Evolutionary conservation across 2,329 filamentous ascomycete species (phyloP).

Genomic region (Colletotrichum eremochloae): DNA sequence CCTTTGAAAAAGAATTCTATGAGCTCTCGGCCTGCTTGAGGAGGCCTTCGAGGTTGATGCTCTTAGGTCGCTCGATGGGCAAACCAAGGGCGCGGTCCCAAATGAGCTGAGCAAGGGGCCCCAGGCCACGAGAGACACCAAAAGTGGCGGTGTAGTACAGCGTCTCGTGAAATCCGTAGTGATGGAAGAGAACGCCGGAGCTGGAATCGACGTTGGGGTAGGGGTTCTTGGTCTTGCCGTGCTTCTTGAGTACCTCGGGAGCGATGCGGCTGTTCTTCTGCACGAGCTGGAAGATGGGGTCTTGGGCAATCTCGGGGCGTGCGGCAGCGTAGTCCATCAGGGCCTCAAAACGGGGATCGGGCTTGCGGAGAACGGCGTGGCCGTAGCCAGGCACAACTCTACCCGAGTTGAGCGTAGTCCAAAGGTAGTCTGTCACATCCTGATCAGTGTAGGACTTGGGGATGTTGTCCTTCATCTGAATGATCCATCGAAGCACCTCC

Average conservation of each 20-base stretch:
- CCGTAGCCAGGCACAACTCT: constrained; percentile 96
- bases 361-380: constrained; percentile 95
- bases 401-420: constrained; percentile 92
- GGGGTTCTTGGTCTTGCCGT: constrained; percentile 98
- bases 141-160: constrained; percentile 90
- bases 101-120: constrained; percentile 92
- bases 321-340: constrained; percentile 94
- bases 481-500: constrained; percentile 95
- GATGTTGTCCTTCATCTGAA: constrained; percentile 94
- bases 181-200: constrained; percentile 95
- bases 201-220: constrained; percentile 97
- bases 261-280: constrained; percentile 94
- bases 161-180: constrained; percentile 97
- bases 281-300: constrained; percentile 94
- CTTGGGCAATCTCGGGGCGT: constrained; percentile 84
- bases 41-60: constrained; percentile 91
- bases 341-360: constrained; percentile 95
- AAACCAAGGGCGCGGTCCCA: constrained; percentile 95
- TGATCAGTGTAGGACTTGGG: constrained; percentile 82
- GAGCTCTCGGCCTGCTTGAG: constrained; percentile 73
- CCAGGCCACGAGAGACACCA: constrained; percentile 78
- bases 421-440: constrained; percentile 90
- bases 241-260: constrained; percentile 89
- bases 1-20: constrained; percentile 45
- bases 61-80: constrained; percentile 98